phyloP scores from a whole-genome alignment of 768 basidiomycete genomes.

The Leccinum fibrillosum region DNA sequence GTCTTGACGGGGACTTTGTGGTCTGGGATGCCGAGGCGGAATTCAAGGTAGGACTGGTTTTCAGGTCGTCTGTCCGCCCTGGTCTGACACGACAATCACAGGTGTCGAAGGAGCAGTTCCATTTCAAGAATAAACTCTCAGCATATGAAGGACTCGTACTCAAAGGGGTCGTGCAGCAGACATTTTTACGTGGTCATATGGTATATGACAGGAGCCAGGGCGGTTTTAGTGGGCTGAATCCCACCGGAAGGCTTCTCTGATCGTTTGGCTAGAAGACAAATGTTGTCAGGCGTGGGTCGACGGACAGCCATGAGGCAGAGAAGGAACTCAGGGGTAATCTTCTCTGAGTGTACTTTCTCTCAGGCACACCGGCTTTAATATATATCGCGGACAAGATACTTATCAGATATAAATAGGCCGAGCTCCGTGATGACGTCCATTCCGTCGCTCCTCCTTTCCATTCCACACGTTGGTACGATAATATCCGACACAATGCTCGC shows the following conservation, averaged over 20 bases:
- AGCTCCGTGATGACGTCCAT: not conserved
- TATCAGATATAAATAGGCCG: not conserved
- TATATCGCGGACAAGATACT: not conserved
- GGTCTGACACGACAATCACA: conserved; percentile 28
- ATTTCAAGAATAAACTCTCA: conserved; percentile 93
- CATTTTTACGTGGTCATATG: conserved; percentile 72
- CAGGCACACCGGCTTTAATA: not conserved
- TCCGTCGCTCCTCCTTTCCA: not conserved
- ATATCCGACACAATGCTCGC: conserved; percentile 9
- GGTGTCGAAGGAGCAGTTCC: conserved; percentile 70
- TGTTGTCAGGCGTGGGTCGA: not conserved
- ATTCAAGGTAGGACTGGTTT: conserved; percentile 32
- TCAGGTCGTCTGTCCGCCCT: not conserved
- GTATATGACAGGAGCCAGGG: conserved; percentile 50
- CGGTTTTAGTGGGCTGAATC: conserved; percentile 35
- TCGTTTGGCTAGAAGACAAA: not conserved
- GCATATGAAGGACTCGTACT: conserved; percentile 80
- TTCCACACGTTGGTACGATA: not conserved
- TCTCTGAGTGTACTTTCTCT: no score
- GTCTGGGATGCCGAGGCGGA: conserved; percentile 70
- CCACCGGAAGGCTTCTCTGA: conserved; percentile 35
- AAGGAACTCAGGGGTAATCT: no score
- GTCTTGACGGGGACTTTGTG: conserved; percentile 83
- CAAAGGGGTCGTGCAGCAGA: conserved; percentile 68
- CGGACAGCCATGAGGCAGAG: not conserved